Base-by-base conservation (phyloP, 2,329 filamentous ascomycete species). In the Apiospora aurea region DNA sequence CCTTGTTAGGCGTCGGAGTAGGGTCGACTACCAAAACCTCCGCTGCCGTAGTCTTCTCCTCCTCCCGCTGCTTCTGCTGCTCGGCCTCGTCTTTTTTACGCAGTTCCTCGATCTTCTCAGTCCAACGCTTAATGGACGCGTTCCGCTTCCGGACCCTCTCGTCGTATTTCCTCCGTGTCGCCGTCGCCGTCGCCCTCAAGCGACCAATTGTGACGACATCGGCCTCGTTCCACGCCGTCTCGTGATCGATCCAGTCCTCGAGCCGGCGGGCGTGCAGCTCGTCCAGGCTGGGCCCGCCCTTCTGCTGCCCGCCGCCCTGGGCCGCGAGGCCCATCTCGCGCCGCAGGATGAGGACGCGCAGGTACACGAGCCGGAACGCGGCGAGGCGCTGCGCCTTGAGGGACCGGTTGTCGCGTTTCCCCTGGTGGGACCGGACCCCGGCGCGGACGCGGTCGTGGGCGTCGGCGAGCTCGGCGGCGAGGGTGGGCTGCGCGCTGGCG, bases 241-340 rank as follows among this genome's bases (percentile, higher is more conserved):
- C 75, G 72, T 69, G 49, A 4, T 70, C 4, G 5, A 71, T 57
- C 75, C 74, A 76, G 72, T 76, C 74, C 4, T 71, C 67, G 16
- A 76, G 57, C 11, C 75, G 75, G 16, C 6, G 29, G 6, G 4
- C 29, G 29, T 7, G 53, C 29, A 38, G 53, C 26, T 61, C 29
- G 26, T 61, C 29, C 53, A 61, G 10, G 26, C 34, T 26, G 53
- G 5, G 53, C 29, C 26, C 44, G 4, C 18, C 18, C 5, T 21
- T 8, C 46, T 16, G 16, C 16, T 47, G 4, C 46, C 21, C 46
- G 46, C 2, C 13, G 7, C 10, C 41, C 41, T 1, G 41, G 18
- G 21, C 46, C 18, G 46, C 46, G 18, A 47, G 18, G 5, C 18
- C 18, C 5, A 6, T 10, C 18, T 11, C 41, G 41, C 41, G 41